phyloP scores from a whole-genome alignment of 306 rosid species.

The Castanospermum australe region DNA sequence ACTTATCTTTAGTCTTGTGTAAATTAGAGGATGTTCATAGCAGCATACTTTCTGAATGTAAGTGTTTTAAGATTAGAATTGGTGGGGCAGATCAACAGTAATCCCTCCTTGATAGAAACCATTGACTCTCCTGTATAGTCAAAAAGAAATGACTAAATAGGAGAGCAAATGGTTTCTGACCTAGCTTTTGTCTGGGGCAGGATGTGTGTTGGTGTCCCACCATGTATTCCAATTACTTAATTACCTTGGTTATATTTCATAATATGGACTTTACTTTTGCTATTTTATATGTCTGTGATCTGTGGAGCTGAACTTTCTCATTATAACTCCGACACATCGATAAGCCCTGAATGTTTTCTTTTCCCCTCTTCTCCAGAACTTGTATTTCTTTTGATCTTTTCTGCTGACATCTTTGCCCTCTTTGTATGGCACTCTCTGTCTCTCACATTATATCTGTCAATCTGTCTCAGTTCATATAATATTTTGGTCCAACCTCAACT shows the following conservation, averaged over 20 bases:
- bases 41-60: not conserved
- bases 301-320: not conserved
- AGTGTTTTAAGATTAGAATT: not conserved
- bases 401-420: not conserved
- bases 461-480: not conserved
- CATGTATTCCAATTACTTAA: not conserved
- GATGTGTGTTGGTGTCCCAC: not conserved
- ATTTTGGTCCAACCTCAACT: not conserved
- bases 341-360: not conserved
- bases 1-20: not conserved
- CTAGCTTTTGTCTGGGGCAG: not conserved
- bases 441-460: not conserved
- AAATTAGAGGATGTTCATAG: not conserved
- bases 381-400: not conserved
- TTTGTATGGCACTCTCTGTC: not conserved
- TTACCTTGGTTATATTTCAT: not conserved
- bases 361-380: not conserved
- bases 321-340: not conserved
- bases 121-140: not conserved
- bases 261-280: not conserved
- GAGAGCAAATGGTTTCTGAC: not conserved
- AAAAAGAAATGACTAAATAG: not conserved
- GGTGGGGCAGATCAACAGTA: not conserved
- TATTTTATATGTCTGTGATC: not conserved
- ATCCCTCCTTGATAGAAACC: not conserved